A percentile compares a stretch with the other conserved stretches of the same genome.
Conservation (phyloP, 495 filamentous ascomycete genomes). For the Pseudevernia furfuracea region DNA sequence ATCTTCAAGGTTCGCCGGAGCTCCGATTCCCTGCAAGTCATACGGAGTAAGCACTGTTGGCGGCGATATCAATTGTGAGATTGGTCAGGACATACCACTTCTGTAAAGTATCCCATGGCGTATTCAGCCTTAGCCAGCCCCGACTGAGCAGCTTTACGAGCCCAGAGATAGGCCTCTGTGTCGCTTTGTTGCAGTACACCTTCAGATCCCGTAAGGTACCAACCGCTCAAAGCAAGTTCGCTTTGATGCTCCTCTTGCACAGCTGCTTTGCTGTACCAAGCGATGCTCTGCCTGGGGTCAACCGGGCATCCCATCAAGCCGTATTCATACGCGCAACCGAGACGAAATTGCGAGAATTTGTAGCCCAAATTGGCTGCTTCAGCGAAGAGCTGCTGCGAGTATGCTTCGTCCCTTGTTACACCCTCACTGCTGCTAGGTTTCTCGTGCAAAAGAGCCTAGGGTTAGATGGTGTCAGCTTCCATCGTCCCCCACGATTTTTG, state of each 20-base stretch:
- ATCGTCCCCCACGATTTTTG: not conserved
- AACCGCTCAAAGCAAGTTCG: slow-evolving; percentile 85
- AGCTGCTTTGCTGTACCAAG: slow-evolving; percentile 88
- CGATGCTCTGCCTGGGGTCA: slow-evolving; percentile 74
- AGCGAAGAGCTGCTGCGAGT: slow-evolving; percentile 70
- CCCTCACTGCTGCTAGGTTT: slow-evolving; percentile 57
- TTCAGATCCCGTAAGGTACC: slow-evolving; percentile 90
- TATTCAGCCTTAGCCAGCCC: slow-evolving; percentile 89
- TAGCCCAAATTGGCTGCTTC: slow-evolving; percentile 88
- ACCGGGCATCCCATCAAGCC: slow-evolving; percentile 74
- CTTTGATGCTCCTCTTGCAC: slow-evolving; percentile 91
- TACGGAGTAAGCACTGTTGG: not conserved
- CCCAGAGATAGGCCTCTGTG: slow-evolving; percentile 96
- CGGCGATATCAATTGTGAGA: not conserved
- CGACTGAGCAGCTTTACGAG: slow-evolving; percentile 78
- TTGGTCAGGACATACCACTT: slow-evolving; percentile 41
- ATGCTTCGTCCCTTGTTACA: slow-evolving; percentile 70
- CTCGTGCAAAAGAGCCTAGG: slow-evolving; percentile 67
- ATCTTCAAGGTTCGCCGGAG: slow-evolving; percentile 76
- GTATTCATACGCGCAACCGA: slow-evolving; percentile 85
- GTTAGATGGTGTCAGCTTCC: slow-evolving; percentile 4
- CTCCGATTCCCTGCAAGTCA: slow-evolving; percentile 61
- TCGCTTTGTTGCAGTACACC: slow-evolving; percentile 87
- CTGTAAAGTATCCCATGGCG: slow-evolving; percentile 96
- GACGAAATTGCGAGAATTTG: slow-evolving; percentile 86